Percentiles rank a stretch among this genome's conserved stretches.
phyloP scores from a whole-genome alignment of 2,329 filamentous ascomycete genomes.

The Trichoderma asperellum region DNA sequence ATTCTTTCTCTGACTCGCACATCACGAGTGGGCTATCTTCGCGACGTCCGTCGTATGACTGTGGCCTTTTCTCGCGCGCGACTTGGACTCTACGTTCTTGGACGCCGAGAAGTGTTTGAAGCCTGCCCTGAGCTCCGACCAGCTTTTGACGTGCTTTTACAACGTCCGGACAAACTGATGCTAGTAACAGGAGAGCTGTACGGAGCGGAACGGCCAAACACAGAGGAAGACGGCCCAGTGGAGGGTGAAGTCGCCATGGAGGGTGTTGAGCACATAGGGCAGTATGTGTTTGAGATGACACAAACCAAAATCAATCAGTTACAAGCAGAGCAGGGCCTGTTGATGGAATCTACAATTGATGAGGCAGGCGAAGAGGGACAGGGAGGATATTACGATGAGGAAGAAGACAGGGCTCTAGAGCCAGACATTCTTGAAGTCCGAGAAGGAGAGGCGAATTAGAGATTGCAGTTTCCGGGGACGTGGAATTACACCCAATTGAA shows the following conservation, averaged over 20 bases:
- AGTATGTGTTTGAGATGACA: slow-evolving; percentile 98
- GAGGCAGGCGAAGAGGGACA: slow-evolving; percentile 39
- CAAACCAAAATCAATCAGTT: slow-evolving; percentile 60
- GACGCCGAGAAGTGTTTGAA: slow-evolving; percentile 86
- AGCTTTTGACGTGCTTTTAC: slow-evolving; percentile 78
- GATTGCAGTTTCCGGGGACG: neutral
- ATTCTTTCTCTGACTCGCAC: slow-evolving; percentile 93
- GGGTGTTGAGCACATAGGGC: slow-evolving; percentile 87
- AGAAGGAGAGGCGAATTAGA: slow-evolving; percentile 38
- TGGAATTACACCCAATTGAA: neutral
- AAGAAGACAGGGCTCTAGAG: slow-evolving; percentile 40
- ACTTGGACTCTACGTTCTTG: slow-evolving; percentile 88
- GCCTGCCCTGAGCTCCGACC: slow-evolving; percentile 83
- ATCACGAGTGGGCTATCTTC: slow-evolving; percentile 84
- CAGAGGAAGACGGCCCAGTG: slow-evolving; percentile 49
- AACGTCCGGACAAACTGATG: slow-evolving; percentile 78
- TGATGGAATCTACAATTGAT: slow-evolving; percentile 35
- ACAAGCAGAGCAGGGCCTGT: slow-evolving; percentile 43
- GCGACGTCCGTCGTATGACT: slow-evolving; percentile 89
- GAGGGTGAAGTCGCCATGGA: slow-evolving; percentile 75
- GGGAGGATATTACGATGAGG: slow-evolving; percentile 40
- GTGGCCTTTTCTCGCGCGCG: slow-evolving; percentile 92
- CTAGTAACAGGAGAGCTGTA: slow-evolving; percentile 87
- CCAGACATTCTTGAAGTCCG: slow-evolving; percentile 45
- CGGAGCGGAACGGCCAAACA: slow-evolving; percentile 62